Evolutionary conservation across 2,329 filamentous ascomycete species (phyloP).

Genomic region (Parascedosporium putredinis): DNA sequence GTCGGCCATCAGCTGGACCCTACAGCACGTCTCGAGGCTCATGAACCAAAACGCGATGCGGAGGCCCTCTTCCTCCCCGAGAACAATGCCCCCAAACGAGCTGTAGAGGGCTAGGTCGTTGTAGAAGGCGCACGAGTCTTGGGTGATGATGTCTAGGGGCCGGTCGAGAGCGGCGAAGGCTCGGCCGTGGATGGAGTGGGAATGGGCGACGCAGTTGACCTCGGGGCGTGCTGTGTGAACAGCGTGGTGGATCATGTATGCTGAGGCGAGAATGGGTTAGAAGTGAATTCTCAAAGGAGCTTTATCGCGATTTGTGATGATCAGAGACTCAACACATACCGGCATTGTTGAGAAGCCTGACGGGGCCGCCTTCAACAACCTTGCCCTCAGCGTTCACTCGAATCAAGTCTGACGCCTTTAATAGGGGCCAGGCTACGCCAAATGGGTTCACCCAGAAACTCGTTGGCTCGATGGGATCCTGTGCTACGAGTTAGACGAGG

Average conservation of each 20-base stretch:
- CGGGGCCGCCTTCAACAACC: conserved; percentile 51
- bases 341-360: conserved; percentile 20
- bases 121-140: conserved; percentile 52
- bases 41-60: conserved; percentile 46
- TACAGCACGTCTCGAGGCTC: conserved; percentile 37
- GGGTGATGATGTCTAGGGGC: conserved; percentile 54
- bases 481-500: conserved; percentile 52
- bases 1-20: conserved; percentile 41
- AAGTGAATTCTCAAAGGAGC: no score
- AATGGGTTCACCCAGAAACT: conserved; percentile 62
- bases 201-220: conserved; percentile 42
- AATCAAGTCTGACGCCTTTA: conserved; percentile 58
- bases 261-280: no score
- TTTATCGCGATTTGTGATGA: no score
- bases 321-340: background rate
- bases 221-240: conserved; percentile 46
- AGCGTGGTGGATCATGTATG: conserved; percentile 23
- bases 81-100: conserved; percentile 40
- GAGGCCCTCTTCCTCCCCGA: conserved; percentile 39
- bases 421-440: conserved; percentile 49
- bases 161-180: conserved; percentile 53
- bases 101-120: conserved; percentile 33
- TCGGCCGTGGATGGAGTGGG: conserved; percentile 41
- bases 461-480: conserved; percentile 45
- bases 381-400: conserved; percentile 50